Evolutionary conservation across 768 basidiomycete species (phyloP).

Genomic region (Pleurotus sapidus): DNA sequence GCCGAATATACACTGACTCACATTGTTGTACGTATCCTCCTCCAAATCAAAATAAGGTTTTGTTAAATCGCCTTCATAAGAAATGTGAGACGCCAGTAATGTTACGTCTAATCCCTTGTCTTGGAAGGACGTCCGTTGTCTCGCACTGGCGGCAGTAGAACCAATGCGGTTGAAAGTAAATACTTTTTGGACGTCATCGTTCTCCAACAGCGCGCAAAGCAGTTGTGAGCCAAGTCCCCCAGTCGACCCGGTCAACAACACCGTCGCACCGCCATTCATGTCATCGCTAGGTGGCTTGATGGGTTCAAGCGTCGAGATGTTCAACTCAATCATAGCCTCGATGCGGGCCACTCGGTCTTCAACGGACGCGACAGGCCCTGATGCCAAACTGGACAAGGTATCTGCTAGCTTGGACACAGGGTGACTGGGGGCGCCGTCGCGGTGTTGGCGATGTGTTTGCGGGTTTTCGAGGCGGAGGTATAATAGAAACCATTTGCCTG

Average conservation of each 20-base stretch:
- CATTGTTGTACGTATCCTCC: background rate
- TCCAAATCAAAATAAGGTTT: background rate
- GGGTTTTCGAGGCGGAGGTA: too few species aligned
- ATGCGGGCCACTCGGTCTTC: constrained; percentile 13
- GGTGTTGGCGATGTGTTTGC: too few species aligned
- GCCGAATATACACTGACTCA: background rate
- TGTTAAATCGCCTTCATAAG: background rate
- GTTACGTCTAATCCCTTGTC: constrained; percentile 4
- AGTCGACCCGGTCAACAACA: constrained; percentile 23
- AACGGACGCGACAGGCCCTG: background rate
- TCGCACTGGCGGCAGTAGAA: background rate
- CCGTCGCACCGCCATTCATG: background rate
- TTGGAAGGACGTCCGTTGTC: background rate
- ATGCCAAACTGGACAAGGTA: constrained; percentile 18
- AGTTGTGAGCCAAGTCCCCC: constrained; percentile 29
- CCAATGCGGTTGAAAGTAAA: background rate
- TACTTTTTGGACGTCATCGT: background rate
- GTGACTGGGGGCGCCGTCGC: too few species aligned
- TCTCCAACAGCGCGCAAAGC: constrained; percentile 11
- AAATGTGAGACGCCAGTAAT: background rate
- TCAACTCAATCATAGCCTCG: constrained; percentile 35
- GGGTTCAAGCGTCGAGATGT: constrained; percentile 19
- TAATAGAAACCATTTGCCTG: too few species aligned
- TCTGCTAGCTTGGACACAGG: constrained; percentile 27
- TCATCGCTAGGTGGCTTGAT: background rate